A percentile compares a stretch with the other conserved stretches of the same genome.
These are phyloP conservation scores for Pyronema domesticum DNA, from an alignment of 495 filamentous ascomycete genomes.

Conservation along the genomic window DNA sequence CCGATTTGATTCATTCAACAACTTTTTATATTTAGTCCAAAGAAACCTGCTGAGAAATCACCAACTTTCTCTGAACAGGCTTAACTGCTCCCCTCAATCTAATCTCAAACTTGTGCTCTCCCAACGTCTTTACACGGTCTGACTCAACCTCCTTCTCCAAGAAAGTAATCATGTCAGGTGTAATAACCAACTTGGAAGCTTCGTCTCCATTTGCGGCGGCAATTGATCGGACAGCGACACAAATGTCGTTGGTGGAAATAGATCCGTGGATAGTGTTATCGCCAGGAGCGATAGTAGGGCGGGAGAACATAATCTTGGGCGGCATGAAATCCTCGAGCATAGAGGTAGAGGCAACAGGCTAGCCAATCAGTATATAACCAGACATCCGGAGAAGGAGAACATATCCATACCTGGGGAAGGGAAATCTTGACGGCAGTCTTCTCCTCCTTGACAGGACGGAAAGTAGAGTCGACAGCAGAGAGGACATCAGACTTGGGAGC, in stretches of 20 bases:
- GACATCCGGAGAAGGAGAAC: not conserved
- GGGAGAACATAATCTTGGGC: conserved; percentile 34
- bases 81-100: conserved; percentile 31
- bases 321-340: conserved; percentile 34
- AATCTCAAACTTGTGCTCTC: conserved; percentile 37
- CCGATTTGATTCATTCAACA: not conserved
- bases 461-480: conserved; percentile 34
- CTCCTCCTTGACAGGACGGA: conserved; percentile 18
- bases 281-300: conserved; percentile 30
- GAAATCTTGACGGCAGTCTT: conserved; percentile 15
- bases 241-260: conserved; percentile 37
- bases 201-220: conserved; percentile 32
- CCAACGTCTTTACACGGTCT: conserved; percentile 37
- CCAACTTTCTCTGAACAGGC: conserved; percentile 30
- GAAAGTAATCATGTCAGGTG: conserved; percentile 37
- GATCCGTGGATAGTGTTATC: conserved; percentile 37
- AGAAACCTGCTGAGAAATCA: conserved; percentile 21
- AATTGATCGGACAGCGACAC: conserved; percentile 29
- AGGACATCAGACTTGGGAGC: not conserved
- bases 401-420: conserved; percentile 20
- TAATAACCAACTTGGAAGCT: conserved; percentile 33
- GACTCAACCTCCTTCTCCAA: conserved; percentile 25
- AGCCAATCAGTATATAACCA: not conserved
- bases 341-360: conserved; percentile 33
- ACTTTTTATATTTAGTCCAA: conserved; percentile 9